These are phyloP conservation scores for Citropsis articulata DNA, from an alignment of 345 rosid genomes.

Conservation along the genomic window DNA sequence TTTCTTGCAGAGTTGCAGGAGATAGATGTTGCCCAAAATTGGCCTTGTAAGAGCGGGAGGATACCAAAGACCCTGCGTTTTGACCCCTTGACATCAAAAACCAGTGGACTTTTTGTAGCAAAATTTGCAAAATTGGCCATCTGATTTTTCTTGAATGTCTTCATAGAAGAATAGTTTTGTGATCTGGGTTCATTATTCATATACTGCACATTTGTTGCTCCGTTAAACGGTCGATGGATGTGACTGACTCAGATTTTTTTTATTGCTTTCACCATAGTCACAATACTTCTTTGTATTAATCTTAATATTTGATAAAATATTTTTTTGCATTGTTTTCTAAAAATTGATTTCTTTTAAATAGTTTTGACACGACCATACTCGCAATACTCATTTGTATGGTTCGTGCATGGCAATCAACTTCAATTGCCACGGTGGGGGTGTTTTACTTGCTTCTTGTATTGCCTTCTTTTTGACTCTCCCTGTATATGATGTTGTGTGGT, in stretches of 20 bases:
- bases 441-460: constrained; percentile 64
- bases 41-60: constrained; percentile 82
- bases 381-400: too few species aligned
- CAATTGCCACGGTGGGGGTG: constrained; percentile 84
- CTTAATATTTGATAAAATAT: too few species aligned
- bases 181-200: too few species aligned
- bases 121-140: constrained; percentile 53
- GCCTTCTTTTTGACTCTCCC: constrained; percentile 92
- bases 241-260: neutral
- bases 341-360: too few species aligned
- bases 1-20: constrained; percentile 55
- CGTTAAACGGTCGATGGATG: neutral
- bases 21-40: constrained; percentile 60
- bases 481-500: constrained; percentile 14
- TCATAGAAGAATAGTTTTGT: neutral
- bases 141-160: neutral
- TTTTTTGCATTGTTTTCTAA: too few species aligned
- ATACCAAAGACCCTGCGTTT: constrained; percentile 78
- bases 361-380: too few species aligned
- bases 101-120: constrained; percentile 91
- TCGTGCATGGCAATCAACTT: constrained; percentile 35
- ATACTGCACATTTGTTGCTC: too few species aligned
- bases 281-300: neutral
- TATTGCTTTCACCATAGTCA: neutral
- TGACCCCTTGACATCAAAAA: constrained; percentile 76